Evolutionary conservation across 129 eudicot species (phyloP).

Genomic region (Dittrichia graveolens): DNA sequence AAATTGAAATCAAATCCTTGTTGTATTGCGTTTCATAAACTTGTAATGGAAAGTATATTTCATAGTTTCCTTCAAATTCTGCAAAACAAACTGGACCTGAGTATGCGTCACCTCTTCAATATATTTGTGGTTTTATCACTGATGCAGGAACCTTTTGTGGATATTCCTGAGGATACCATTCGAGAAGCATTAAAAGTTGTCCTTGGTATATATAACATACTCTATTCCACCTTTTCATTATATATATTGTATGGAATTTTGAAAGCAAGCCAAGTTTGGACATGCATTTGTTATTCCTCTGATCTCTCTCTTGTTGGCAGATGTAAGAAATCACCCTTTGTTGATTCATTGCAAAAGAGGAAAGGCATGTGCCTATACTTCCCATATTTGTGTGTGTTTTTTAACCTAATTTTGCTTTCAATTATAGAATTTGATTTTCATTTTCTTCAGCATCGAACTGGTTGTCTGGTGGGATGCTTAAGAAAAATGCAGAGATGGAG

Average conservation of each 20-base stretch:
- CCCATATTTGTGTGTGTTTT: background rate
- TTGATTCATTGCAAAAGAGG: slow-evolving; percentile 95
- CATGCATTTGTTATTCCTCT: background rate
- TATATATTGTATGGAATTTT: background rate
- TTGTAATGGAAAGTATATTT: too few relatives aligned
- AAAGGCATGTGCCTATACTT: slow-evolving; percentile 47
- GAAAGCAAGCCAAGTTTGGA: background rate
- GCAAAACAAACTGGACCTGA: too few relatives aligned
- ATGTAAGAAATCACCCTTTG: slow-evolving; percentile 79
- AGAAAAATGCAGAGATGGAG: slow-evolving; percentile 88
- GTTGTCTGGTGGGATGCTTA: slow-evolving; percentile 86
- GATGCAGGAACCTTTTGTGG: slow-evolving; percentile 77
- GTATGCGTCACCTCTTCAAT: too few relatives aligned
- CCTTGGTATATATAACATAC: slow-evolving; percentile 48
- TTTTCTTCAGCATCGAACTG: slow-evolving; percentile 96
- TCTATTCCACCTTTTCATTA: slow-evolving; percentile 4
- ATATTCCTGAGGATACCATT: slow-evolving; percentile 82
- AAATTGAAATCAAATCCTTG: too few relatives aligned
- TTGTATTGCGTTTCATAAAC: too few relatives aligned
- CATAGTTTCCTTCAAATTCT: too few relatives aligned
- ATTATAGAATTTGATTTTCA: too few relatives aligned
- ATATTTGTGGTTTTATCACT: background rate
- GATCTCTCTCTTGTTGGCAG: slow-evolving; percentile 41
- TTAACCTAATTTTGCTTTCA: background rate
- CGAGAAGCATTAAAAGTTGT: slow-evolving; percentile 83